Percentiles rank a stretch among this genome's conserved stretches.
Evolutionary conservation across 352 stramenopile species (phyloP).

Genomic region (Phytophthora sp.): DNA sequence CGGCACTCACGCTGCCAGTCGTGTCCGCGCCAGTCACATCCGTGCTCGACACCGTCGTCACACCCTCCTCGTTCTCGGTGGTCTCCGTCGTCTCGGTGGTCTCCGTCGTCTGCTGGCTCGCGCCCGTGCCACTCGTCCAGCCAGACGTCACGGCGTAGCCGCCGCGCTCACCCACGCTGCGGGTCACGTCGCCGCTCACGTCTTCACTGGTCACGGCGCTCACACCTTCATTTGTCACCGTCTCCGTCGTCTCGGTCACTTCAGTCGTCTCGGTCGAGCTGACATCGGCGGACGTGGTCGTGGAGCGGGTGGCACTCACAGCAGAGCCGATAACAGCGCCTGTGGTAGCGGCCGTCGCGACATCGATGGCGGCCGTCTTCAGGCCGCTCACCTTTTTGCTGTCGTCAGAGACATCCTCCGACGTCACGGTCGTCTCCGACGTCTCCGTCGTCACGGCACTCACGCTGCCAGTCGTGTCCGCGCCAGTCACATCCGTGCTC

Average conservation of each 20-base stretch:
- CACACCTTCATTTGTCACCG: too few species aligned
- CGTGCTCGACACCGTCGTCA: not conserved
- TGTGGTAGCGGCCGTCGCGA: not conserved
- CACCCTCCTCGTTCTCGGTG: constrained; percentile 2
- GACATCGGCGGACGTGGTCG: not conserved
- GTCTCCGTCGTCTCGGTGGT: too few species aligned
- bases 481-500: not conserved
- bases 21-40: too few species aligned
- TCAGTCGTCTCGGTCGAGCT: constrained; percentile 7
- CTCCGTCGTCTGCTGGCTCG: not conserved
- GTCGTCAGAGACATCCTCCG: not conserved
- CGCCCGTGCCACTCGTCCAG: too few species aligned
- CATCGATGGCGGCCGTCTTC: constrained; percentile 3
- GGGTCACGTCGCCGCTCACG: constrained; percentile 7
- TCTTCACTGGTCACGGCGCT: too few species aligned
- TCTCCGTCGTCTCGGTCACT: not conserved
- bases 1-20: not conserved
- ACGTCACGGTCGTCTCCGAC: not conserved
- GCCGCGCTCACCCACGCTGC: constrained; percentile 3
- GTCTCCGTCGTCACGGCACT: constrained; percentile 1
- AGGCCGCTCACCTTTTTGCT: constrained; percentile 2
- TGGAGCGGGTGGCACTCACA: constrained; percentile 7
- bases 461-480: not conserved
- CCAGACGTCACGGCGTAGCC: not conserved
- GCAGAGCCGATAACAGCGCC: constrained; percentile 9